Evolutionary conservation across 1,139 yeast genomes (phyloP).

Genomic region (Candida tetrigidarum): DNA sequence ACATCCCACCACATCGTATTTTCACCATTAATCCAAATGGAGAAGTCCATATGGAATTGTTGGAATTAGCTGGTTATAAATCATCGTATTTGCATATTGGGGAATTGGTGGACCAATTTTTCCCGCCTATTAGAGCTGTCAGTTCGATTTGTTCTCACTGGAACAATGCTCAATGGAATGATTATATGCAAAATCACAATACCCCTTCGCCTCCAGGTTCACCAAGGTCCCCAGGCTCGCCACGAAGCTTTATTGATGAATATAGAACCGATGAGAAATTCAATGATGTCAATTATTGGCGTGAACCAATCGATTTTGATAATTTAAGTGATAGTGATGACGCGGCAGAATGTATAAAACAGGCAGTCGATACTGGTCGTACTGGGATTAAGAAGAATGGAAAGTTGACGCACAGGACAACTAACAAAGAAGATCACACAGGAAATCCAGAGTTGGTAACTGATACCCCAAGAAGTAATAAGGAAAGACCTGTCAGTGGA

Average conservation of each 20-base stretch:
- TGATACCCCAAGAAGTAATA: constrained; percentile 3
- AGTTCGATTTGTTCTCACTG: constrained; percentile 40
- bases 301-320: constrained; percentile 75
- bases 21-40: constrained; percentile 97
- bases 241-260: constrained; percentile 26
- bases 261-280: constrained; percentile 58
- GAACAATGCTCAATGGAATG: constrained; percentile 42
- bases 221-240: constrained; percentile 29
- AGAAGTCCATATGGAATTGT: constrained; percentile 95
- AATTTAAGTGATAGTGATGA: constrained; percentile 50
- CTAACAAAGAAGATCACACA: constrained; percentile 22
- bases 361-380: constrained; percentile 3
- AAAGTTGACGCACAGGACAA: constrained; percentile 11
- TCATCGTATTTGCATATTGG: constrained; percentile 89
- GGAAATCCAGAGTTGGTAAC: constrained; percentile 28
- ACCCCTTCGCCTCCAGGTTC: constrained; percentile 18
- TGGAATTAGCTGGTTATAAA: constrained; percentile 91
- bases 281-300: constrained; percentile 92
- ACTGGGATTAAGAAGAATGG: constrained; percentile 21
- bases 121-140: constrained; percentile 76
- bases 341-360: constrained; percentile 8
- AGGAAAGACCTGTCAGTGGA: constrained; percentile 39
- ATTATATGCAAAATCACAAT: constrained; percentile 28
- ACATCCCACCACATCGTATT: constrained; percentile 91
- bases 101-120: constrained; percentile 95